phyloP scores from a whole-genome alignment of 495 filamentous ascomycete genomes.

The Aspergillus olivimuriae region DNA sequence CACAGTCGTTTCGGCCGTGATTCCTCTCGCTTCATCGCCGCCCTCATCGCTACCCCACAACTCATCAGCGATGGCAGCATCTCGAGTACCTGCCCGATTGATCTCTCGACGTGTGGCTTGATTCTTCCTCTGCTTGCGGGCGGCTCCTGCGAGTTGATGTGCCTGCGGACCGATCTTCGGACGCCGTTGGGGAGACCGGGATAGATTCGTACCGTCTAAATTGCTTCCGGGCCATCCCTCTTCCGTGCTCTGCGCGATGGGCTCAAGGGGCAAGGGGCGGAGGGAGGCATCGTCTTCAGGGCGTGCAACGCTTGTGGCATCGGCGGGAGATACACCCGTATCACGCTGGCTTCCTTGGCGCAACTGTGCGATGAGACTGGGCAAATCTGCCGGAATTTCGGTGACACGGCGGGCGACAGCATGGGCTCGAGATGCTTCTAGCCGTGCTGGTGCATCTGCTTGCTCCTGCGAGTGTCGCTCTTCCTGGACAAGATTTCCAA shows the following conservation, averaged over 20 bases:
- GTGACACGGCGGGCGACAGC: not conserved
- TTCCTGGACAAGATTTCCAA: not conserved
- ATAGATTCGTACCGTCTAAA: not conserved
- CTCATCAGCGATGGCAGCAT: slow-evolving; percentile 1
- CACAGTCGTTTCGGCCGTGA: not conserved
- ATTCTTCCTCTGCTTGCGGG: not conserved
- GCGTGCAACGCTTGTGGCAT: not conserved
- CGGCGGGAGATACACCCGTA: not conserved
- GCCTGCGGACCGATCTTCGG: not conserved
- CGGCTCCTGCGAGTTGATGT: not conserved
- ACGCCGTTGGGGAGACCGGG: not conserved
- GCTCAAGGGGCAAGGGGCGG: not conserved
- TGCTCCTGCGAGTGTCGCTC: not conserved
- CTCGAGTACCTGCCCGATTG: slow-evolving; percentile 2
- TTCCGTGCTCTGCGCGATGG: not conserved
- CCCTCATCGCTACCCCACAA: slow-evolving; percentile 1
- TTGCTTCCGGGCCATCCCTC: not conserved
- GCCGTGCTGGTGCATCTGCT: not conserved
- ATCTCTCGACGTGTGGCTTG: slow-evolving; percentile 1
- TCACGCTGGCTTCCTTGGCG: slow-evolving; percentile 1
- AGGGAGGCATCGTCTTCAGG: not conserved
- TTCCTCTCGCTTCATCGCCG: not conserved
- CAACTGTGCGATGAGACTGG: not conserved
- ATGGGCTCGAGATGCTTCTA: not conserved
- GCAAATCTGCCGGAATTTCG: slow-evolving; percentile 1